Base-by-base conservation (phyloP, 441 rosid species). In the Adansonia gregorii region DNA sequence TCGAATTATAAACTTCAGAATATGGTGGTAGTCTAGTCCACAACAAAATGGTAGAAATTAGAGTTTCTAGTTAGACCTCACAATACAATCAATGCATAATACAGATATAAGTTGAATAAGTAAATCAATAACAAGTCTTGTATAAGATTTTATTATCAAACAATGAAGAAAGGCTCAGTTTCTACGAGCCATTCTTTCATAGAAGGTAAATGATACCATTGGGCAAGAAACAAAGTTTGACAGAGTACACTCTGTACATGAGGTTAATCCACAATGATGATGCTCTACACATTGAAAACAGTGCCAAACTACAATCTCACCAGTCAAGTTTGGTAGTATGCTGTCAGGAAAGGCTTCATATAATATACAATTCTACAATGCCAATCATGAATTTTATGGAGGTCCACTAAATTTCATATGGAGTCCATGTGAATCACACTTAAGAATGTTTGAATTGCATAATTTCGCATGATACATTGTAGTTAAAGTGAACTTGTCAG, bases 21-120 rank as follows among this genome's bases (percentile, higher is more conserved):
- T 24, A 69, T 69, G 58, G 58, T 69, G 43, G 59, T 24, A 49
- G 0, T 49, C 73, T 69, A 48, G 73, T 46, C 52, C 72, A 67
- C 35, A 41, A 6, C 58, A 69, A 22, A 8, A 7, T 24, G 12
- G 11, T 49, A 69, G 17, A n/a, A 66, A 66, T n/a, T 24, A 49
- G 12, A 45, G 24, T 67, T 45, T 48, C 58, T 27, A 51, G 45
- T 51, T 51, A 27, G 60, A 51, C 60, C 60, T 51, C 15, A 70
- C 58, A 8, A 51, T 7, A 51, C 17, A 63, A 51, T 51, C 54
- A 67, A 67, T 10, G 24, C 27, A 43, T 10, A 11, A 67, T 45
- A 19, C 8, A 67, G 9, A 67, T 45, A 19, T 8, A 19, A 67
- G 72, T 67, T 45, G 35, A 67, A 67, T 45, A 66, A 6, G 70